phyloP scores from a whole-genome alignment of 768 basidiomycete species.

The Trametes meyenii region DNA sequence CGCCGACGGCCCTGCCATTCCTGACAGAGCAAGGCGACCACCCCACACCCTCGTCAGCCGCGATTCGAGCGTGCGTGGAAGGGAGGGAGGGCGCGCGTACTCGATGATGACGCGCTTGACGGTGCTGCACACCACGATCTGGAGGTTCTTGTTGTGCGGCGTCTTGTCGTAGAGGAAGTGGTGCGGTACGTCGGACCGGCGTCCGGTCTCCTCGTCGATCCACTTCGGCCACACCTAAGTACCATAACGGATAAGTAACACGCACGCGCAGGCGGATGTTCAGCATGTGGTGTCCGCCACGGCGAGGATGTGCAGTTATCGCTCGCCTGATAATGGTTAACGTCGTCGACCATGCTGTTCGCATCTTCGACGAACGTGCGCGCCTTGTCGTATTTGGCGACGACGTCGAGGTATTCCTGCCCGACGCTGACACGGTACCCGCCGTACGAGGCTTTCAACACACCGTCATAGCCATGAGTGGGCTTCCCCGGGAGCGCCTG shows the following conservation, averaged over 20 bases:
- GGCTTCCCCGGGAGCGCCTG: constrained; percentile 29
- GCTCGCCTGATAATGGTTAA: not conserved
- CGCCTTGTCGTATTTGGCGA: constrained; percentile 34
- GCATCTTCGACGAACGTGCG: not conserved
- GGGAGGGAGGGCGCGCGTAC: constrained; percentile 27
- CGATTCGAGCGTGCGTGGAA: not conserved
- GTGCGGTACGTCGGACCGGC: constrained; percentile 58
- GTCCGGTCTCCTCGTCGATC: constrained; percentile 54
- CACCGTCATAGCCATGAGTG: constrained; percentile 40
- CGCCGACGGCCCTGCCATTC: constrained; percentile 39
- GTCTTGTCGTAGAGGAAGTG: constrained; percentile 41
- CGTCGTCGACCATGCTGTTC: not conserved
- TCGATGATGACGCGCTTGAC: constrained; percentile 42
- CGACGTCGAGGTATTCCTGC: constrained; percentile 52
- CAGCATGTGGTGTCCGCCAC: not conserved
- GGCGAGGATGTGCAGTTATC: not conserved
- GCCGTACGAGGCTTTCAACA: constrained; percentile 43
- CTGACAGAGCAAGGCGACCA: constrained; percentile 23
- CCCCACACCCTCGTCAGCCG: not conserved
- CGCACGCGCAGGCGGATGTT: not conserved
- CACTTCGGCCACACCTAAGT: constrained; percentile 22
- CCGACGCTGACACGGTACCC: constrained; percentile 43
- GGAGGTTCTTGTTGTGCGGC: constrained; percentile 33
- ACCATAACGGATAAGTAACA: too few relatives aligned
- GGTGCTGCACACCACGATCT: constrained; percentile 34